Percentiles rank a stretch among this genome's conserved stretches.
Conservation (phyloP, 2,329 filamentous ascomycete genomes). For the Trichoderma atroviride region DNA sequence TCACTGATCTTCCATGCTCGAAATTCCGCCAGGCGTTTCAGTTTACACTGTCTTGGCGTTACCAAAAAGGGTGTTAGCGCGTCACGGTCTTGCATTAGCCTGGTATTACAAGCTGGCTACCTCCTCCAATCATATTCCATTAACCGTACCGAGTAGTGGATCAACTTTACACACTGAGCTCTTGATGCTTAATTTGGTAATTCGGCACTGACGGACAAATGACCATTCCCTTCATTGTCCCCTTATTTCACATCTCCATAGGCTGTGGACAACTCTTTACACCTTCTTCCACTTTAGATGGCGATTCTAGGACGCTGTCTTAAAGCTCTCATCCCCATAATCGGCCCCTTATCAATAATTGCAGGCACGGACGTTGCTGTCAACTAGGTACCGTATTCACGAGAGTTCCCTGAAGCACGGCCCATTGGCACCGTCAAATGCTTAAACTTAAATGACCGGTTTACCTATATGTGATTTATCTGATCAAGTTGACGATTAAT, state of each 20-base stretch:
- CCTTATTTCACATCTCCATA: background rate
- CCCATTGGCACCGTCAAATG: background rate
- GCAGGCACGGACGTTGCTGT: background rate
- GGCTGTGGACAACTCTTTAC: background rate
- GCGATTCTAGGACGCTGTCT: background rate
- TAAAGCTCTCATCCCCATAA: background rate
- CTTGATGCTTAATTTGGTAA: background rate
- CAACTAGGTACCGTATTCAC: background rate
- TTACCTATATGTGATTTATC: background rate
- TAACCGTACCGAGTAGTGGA: background rate
- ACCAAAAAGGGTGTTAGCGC: background rate
- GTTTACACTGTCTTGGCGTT: constrained; percentile 1
- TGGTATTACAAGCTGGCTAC: background rate
- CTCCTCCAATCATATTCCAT: background rate
- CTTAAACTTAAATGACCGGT: background rate
- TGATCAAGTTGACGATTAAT: background rate
- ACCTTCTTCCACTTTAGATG: background rate
- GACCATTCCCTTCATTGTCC: background rate
- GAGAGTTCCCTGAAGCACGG: background rate
- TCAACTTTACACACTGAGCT: background rate
- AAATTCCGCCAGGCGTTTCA: background rate
- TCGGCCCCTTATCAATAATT: background rate
- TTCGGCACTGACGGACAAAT: background rate
- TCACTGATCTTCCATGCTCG: background rate
- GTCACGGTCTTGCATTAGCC: constrained; percentile 13